Base-by-base conservation (phyloP, 2,329 filamentous ascomycete species). In the Pseudogymnoascus sp. region DNA sequence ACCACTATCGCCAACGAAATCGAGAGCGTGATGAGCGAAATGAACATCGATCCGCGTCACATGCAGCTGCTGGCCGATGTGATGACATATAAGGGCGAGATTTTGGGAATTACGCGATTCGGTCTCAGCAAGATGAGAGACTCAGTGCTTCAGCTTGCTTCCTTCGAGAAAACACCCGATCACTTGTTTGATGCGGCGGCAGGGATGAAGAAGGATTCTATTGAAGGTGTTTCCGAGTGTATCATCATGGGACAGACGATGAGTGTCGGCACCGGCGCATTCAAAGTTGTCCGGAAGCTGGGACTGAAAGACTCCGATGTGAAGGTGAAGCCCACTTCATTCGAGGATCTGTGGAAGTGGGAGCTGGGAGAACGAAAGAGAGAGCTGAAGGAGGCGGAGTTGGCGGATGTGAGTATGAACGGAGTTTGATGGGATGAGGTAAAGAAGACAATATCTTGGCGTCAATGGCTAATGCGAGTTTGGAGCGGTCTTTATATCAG, bases 241-340 rank as follows among this genome's bases (percentile, higher is more conserved):
- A 97, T 99, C 71, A 99, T 99, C 72, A 94, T 97, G 87, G 94
- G 94, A 13, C 93, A 97, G 79, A 92, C 88, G 41, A 95, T 97
- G 83, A 84, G 83, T 47, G 80, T 99, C 36, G 94, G 94, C 5
- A 99, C 94, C 0, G 94, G 94, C 4, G 88, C 90, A 1, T 94
- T 97, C 81, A 87, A 95, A 71, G 89, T 97, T 24, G 89, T 97
- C 2, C 79, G 92, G 44, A 82, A 84, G 63, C 75, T 97, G 65
- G 87, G 87, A 64, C 81, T 95, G 63, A 78, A 78, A 40, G 79
- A 84, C 60, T 77, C 78, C 35, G 77, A 83, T 66, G 73, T 82
- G 21, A 76, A 75, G 35, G 70, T 71, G 59, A 81, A 78, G 68
- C 75, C 76, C 64, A 88, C 87, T 1, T 69, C 83, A 13, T 94